A percentile compares a stretch with the other conserved stretches of the same genome.
Evolutionary conservation across 495 filamentous ascomycete species (phyloP).

Genomic region (Penicillium cosmopolitanum): DNA sequence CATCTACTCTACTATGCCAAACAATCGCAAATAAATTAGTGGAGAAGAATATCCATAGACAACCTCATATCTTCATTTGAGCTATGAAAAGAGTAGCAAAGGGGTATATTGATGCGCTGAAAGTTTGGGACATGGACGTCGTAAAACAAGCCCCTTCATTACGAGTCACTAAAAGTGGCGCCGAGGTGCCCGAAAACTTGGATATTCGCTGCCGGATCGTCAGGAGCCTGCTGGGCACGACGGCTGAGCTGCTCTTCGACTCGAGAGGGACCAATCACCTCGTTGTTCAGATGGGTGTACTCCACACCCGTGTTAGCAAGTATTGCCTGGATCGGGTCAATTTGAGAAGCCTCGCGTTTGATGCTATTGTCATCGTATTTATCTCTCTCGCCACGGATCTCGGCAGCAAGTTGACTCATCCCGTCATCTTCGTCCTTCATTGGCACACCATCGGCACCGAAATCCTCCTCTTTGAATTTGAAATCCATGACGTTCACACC

Average conservation of each 20-base stretch:
- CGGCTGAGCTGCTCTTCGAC: conserved; percentile 80
- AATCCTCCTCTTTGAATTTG: conserved; percentile 64
- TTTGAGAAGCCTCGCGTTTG: conserved; percentile 39
- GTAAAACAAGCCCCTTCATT: not conserved
- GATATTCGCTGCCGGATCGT: conserved; percentile 52
- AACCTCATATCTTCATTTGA: conserved; percentile 7
- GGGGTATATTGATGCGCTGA: not conserved
- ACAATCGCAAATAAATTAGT: not conserved
- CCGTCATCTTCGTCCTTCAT: conserved; percentile 54
- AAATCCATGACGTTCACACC: conserved; percentile 80
- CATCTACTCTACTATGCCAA: not conserved
- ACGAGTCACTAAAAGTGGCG: not conserved
- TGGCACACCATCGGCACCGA: conserved; percentile 22
- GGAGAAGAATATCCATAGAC: not conserved
- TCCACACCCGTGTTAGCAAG: conserved; percentile 86
- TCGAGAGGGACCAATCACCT: conserved; percentile 88
- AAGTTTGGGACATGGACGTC: not conserved
- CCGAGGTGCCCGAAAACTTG: conserved; percentile 51
- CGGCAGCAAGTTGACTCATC: conserved; percentile 75
- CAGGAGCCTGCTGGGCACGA: conserved; percentile 65
- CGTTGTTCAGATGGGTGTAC: conserved; percentile 95
- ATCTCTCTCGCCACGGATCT: conserved; percentile 60
- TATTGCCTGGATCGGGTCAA: conserved; percentile 86
- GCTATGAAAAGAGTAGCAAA: conserved; percentile 13
- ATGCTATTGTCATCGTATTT: conserved; percentile 31